These are phyloP conservation scores for Trametopsis cervina DNA, from an alignment of 768 basidiomycete species.

Conservation along the genomic window DNA sequence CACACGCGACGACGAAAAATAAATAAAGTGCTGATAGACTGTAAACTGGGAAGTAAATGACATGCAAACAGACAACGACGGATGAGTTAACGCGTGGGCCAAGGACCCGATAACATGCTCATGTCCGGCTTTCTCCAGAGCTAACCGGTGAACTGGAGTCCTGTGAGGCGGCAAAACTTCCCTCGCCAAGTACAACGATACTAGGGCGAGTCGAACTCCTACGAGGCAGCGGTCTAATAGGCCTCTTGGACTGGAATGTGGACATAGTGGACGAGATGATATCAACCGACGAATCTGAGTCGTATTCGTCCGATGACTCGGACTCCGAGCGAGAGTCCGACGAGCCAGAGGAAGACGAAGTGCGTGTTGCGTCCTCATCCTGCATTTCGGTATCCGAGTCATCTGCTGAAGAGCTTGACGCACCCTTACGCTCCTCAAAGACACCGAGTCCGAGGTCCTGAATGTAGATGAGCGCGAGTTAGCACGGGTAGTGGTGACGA, in stretches of 20 bases:
- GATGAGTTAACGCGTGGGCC: too few species aligned
- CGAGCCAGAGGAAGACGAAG: constrained; percentile 2
- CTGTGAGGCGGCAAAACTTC: constrained; percentile 1
- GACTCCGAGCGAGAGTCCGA: constrained; percentile 6
- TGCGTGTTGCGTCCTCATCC: constrained; percentile 6
- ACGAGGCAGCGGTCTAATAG: constrained; percentile 12
- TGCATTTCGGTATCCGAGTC: constrained; percentile 14
- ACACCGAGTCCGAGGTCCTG: constrained; percentile 22
- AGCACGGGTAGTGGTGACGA: not conserved
- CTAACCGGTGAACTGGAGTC: constrained; percentile 6
- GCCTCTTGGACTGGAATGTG: constrained; percentile 3
- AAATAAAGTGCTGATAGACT: too few species aligned
- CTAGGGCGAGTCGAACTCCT: constrained; percentile 9
- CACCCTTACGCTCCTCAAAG: constrained; percentile 16
- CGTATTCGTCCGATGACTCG: constrained; percentile 10
- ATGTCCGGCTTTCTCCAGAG: constrained; percentile 10
- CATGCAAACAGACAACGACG: too few species aligned
- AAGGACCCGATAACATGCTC: too few species aligned
- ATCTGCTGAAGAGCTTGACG: constrained; percentile 1
- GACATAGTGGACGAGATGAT: constrained; percentile 14
- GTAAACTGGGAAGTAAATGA: too few species aligned
- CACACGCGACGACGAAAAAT: too few species aligned
- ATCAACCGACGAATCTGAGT: constrained; percentile 16
- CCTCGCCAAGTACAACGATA: constrained; percentile 11
- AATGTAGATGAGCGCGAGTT: not conserved